Evolutionary conservation across 192 early-diverging fungal species (phyloP), one percentile per base, ranked within the genome.

Genomic region (Radiomyces spectabilis): DNA sequence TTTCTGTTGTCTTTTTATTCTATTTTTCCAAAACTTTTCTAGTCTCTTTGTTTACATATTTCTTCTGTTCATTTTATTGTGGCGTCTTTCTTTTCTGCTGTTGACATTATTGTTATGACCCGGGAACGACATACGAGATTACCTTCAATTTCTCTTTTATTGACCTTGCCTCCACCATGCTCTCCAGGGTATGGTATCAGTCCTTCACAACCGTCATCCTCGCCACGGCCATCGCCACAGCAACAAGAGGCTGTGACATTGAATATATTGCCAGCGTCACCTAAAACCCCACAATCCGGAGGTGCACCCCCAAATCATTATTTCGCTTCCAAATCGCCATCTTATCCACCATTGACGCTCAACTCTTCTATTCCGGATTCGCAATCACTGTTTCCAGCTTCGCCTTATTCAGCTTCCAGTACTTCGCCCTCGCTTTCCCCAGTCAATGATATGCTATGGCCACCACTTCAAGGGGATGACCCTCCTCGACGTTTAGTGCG

Each of bases 391-490:
- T 43, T 21, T 3, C 34, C 27, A 26, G 32, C 46, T 6, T 57
- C 33, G 26, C 0, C 16, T 27, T 22, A 21, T 24, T 25, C 44
- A 48, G 19, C 45, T 22, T 57, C 55, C 16, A 24, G 31, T 27
- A 31, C 34, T 16, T 54, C 52, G 27, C 41, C 44, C 24, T n/a
- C 43, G 0, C 9, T 58, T 34, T 2, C 30, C 16, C 21, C 39
- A 18, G 9, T 32, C 13, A 16, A 26, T 1, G 16, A 19, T 3
- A 21, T 38, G 19, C 16, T 21, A n/a, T 46, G 46, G 24, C 60
- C 60, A 31, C 60, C 60, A 26, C 18, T 62, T 21, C 60, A 62
- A 25, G 60, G 60, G 9, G 44, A 62, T 30, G 60, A 62, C 38
- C 60, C 60, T 18, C 60, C 60, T n/a, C 42, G 43, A 42, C 27